These are phyloP conservation scores for Blastobotrys peoriensis DNA, from an alignment of 805 yeast genomes.

Conservation along the genomic window DNA sequence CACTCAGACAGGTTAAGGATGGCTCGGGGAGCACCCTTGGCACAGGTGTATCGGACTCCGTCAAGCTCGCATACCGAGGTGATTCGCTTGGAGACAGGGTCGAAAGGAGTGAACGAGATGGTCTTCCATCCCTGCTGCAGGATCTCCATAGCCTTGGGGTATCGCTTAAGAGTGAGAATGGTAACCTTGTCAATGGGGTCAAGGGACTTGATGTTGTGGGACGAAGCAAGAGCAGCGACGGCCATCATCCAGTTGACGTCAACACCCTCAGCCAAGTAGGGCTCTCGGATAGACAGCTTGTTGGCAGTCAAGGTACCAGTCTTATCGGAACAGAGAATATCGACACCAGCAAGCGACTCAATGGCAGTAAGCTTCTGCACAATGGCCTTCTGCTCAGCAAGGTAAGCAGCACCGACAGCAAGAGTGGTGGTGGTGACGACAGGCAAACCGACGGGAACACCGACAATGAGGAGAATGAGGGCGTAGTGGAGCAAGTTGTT, in stretches of 20 bases:
- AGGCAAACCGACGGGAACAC: conserved; percentile 98
- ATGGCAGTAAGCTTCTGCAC: conserved; percentile 94
- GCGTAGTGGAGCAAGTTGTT: conserved; percentile 75
- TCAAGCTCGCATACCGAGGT: conserved; percentile 92
- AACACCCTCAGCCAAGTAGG: conserved; percentile 97
- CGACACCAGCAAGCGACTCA: conserved; percentile 96
- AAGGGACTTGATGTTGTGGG: conserved; percentile 96
- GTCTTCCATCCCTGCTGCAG: conserved; percentile 37
- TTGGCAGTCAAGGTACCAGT: conserved; percentile 97
- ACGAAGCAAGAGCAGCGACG: conserved; percentile 95
- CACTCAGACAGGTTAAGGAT: conserved; percentile 46
- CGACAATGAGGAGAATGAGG: conserved; percentile 89
- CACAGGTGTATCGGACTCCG: conserved; percentile 93
- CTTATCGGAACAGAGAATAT: conserved; percentile 93
- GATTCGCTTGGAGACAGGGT: conserved; percentile 96
- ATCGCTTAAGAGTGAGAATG: conserved; percentile 78
- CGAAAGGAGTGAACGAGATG: conserved; percentile 88
- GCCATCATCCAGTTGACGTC: conserved; percentile 95
- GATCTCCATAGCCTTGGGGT: conserved; percentile 71
- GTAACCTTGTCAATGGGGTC: conserved; percentile 97
- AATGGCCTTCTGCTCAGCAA: conserved; percentile 94
- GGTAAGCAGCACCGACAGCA: conserved; percentile 99
- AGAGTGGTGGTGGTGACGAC: conserved; percentile 97
- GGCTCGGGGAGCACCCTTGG: conserved; percentile 98
- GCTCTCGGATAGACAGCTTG: conserved; percentile 92